Evolutionary conservation across 2,329 filamentous ascomycete genomes (phyloP).

Genomic region (Arthrobotrys conoides): DNA sequence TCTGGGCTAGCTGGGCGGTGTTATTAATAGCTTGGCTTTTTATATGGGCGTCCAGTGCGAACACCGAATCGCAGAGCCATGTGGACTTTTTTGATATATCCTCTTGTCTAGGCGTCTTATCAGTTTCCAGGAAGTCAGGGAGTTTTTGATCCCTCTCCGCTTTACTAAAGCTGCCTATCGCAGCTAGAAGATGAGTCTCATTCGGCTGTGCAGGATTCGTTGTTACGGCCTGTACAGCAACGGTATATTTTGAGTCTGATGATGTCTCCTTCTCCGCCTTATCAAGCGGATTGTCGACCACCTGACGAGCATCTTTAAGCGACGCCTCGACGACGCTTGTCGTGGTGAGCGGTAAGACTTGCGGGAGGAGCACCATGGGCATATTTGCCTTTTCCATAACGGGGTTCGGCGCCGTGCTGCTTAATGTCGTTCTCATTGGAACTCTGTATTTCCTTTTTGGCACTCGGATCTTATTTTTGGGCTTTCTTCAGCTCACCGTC

Average conservation of each 20-base stretch:
- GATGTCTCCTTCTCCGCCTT: constrained; percentile 53
- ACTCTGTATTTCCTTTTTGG: constrained; percentile 28
- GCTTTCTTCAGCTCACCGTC: constrained; percentile 37
- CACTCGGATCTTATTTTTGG: constrained; percentile 49
- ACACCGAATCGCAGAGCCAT: constrained; percentile 58
- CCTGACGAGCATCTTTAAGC: constrained; percentile 55
- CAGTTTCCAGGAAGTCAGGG: constrained; percentile 48
- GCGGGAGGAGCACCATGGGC: constrained; percentile 41
- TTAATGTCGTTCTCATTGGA: constrained; percentile 40
- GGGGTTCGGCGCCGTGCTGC: constrained; percentile 27
- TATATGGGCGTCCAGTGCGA: constrained; percentile 58
- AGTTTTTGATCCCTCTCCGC: constrained; percentile 38
- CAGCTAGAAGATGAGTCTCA: constrained; percentile 52
- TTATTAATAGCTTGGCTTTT: constrained; percentile 51
- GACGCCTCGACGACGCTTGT: constrained; percentile 35
- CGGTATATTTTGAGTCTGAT: constrained; percentile 54
- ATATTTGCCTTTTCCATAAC: constrained; percentile 55
- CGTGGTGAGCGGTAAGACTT: constrained; percentile 35
- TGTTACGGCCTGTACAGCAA: constrained; percentile 44
- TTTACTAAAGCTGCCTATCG: constrained; percentile 54
- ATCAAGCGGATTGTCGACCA: constrained; percentile 45
- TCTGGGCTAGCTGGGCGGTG: constrained; percentile 32
- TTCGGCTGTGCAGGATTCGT: constrained; percentile 60
- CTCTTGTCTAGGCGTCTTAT: constrained; percentile 59
- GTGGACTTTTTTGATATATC: constrained; percentile 58